These are phyloP conservation scores for Talaromyces sp. DNA, from an alignment of 2,329 filamentous ascomycete genomes.

Conservation along the genomic window DNA sequence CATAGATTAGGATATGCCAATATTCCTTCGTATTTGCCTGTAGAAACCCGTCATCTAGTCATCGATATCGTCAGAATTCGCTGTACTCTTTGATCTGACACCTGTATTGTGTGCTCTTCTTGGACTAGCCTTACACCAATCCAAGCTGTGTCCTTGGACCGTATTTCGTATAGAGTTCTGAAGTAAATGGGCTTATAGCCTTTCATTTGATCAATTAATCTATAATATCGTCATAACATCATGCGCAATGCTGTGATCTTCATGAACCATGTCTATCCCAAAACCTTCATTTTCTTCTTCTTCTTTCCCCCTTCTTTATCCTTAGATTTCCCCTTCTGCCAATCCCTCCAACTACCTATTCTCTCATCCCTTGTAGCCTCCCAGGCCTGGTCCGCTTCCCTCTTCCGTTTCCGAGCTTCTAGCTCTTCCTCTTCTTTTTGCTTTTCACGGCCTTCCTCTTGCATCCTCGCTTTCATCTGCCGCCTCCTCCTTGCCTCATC, in stretches of 20 bases:
- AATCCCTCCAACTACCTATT: conserved; percentile 91
- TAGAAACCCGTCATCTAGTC: too few relatives aligned
- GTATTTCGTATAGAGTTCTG: background rate
- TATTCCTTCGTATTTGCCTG: too few relatives aligned
- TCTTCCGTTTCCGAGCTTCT: conserved; percentile 75
- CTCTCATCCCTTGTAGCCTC: conserved; percentile 86
- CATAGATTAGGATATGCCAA: too few relatives aligned
- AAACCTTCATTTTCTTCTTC: conserved; percentile 51
- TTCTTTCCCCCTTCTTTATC: conserved; percentile 58
- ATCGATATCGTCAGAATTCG: too few relatives aligned
- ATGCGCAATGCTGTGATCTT: background rate
- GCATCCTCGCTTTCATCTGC: conserved; percentile 90
- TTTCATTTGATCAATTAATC: background rate
- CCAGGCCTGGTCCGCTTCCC: conserved; percentile 93
- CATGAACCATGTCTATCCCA: conserved; percentile 33
- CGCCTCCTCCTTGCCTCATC: conserved; percentile 80
- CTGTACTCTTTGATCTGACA: too few relatives aligned
- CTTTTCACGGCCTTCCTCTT: conserved; percentile 90
- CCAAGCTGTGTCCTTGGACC: too few relatives aligned
- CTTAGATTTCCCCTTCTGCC: conserved; percentile 68
- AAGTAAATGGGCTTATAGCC: too few relatives aligned
- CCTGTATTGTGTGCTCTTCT: too few relatives aligned
- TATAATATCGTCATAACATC: background rate
- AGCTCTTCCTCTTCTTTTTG: conserved; percentile 80
- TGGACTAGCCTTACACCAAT: too few relatives aligned